phyloP scores from a whole-genome alignment of 2,329 filamentous ascomycete genomes.

The Ilyonectria robusta region DNA sequence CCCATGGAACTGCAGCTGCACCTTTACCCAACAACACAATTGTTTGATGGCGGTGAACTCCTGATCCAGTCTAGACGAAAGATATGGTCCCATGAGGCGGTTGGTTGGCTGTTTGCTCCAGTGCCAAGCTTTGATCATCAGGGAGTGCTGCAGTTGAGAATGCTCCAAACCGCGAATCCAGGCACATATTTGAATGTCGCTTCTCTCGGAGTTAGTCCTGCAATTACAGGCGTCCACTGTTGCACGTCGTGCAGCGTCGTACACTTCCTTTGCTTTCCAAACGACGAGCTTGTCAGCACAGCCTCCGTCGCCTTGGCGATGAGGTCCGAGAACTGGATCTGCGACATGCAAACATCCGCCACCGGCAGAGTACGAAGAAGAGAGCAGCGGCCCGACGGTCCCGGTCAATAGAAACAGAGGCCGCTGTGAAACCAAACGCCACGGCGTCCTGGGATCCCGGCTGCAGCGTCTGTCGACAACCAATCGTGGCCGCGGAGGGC shows the following conservation, averaged over 20 bases:
- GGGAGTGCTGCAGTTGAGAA: neutral
- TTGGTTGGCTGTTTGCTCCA: neutral
- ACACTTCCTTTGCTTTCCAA: constrained; percentile 21
- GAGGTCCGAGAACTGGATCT: constrained; percentile 5
- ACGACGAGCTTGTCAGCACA: constrained; percentile 6
- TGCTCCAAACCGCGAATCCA: neutral
- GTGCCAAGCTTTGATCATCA: constrained; percentile 2
- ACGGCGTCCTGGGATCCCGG: constrained; percentile 1
- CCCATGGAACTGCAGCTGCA: neutral
- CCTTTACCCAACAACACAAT: neutral
- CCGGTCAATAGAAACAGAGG: constrained; percentile 2
- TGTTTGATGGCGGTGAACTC: neutral
- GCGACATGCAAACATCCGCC: constrained; percentile 4
- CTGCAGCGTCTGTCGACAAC: constrained; percentile 3
- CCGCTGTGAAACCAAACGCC: constrained; percentile 13
- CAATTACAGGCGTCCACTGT: constrained; percentile 20
- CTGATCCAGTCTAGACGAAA: constrained; percentile 8
- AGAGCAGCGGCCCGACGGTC: neutral
- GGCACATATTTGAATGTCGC: neutral
- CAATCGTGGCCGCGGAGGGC: constrained; percentile 13
- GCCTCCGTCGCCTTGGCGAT: constrained; percentile 15
- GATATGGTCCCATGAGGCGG: neutral
- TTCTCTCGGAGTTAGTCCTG: constrained; percentile 8
- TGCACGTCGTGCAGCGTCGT: constrained; percentile 34
- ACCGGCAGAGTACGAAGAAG: constrained; percentile 16